Evolutionary conservation across 2,329 filamentous ascomycete species (phyloP).

Genomic region (Ustilaginoidea virens): DNA sequence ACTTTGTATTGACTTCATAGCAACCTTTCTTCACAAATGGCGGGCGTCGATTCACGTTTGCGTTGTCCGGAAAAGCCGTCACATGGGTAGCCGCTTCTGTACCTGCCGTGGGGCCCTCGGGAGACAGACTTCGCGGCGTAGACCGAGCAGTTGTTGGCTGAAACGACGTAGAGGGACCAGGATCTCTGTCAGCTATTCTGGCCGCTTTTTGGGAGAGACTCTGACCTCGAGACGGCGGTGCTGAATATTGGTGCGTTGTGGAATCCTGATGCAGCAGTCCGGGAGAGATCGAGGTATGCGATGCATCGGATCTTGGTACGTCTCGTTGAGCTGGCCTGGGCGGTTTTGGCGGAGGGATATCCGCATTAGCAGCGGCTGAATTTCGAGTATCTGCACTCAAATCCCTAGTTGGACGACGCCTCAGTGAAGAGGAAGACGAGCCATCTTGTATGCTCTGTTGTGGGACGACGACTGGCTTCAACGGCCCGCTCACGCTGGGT

Average conservation of each 20-base stretch:
- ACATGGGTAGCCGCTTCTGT: slow-evolving; percentile 32
- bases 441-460: slow-evolving; percentile 28
- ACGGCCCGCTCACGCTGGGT: slow-evolving; percentile 23
- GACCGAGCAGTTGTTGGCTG: slow-evolving; percentile 7
- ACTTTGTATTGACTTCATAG: slow-evolving; percentile 68
- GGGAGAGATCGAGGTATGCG: slow-evolving; percentile 10
- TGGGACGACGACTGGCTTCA: slow-evolving; percentile 21
- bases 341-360: slow-evolving; percentile 25
- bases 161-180: slow-evolving; percentile 2
- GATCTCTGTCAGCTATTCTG: slow-evolving; percentile 10
- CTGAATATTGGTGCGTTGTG: slow-evolving; percentile 13
- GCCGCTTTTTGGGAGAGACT: slow-evolving; percentile 22
- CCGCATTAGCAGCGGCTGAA: background rate
- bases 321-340: slow-evolving; percentile 21
- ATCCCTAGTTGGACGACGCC: slow-evolving; percentile 21
- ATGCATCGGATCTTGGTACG: slow-evolving; percentile 7
- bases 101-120: slow-evolving; percentile 11
- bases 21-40: slow-evolving; percentile 58
- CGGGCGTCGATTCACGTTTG: slow-evolving; percentile 69
- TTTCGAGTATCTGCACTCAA: slow-evolving; percentile 5
- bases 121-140: slow-evolving; percentile 1
- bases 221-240: slow-evolving; percentile 15
- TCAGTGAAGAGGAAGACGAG: slow-evolving; percentile 32
- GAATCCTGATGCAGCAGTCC: slow-evolving; percentile 11
- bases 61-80: slow-evolving; percentile 67